Base-by-base conservation (phyloP, 2,329 filamentous ascomycete genomes). In the Ophiostoma tasmaniense region DNA sequence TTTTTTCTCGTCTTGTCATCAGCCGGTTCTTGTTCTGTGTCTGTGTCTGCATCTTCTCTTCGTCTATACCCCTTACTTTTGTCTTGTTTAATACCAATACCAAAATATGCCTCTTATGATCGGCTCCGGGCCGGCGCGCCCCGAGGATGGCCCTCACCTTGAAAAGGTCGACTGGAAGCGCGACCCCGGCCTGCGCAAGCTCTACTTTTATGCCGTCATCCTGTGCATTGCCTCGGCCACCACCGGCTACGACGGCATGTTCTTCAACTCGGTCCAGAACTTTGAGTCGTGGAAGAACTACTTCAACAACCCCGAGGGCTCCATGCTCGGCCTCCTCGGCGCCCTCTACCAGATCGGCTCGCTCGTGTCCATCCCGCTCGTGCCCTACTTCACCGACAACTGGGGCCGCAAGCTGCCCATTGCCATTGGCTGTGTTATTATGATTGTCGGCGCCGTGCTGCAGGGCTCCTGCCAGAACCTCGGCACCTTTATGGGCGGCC, bases 401-500 rank as follows among this genome's bases (percentile, higher is more conserved):
- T 75, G 81, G n/a, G 82, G 82, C 20, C 78, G 82, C 25, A 77
- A 79, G 50, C 75, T 77, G 71, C 81, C 80, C 66, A 80, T 83
- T 69, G 76, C 82, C 50, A 79, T 81, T 70, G 80, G 80, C 64
- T 79, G 78, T 61, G 35, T 73, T 68, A 76, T 76, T 33, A 79
- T 80, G 67, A 71, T 79, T 62, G 70, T 79, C 33, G 79, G 79
- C 67, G 78, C 81, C 37, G 77, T 76, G 3, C 74, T 81, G 25
- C 77, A 81, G 66, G 76, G 76, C 17, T 76, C 78, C 67, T 75
- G 77, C 68, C 72, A 74, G 67, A 78, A 77, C 71, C 69, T 70
- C 33, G 67, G 71, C 61, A 78, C 79, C 35, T 82, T 94, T n/a
- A 92, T 90, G 75, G 82, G 87, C 55, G 91, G 91, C 20, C 84